A percentile compares a stretch with the other conserved stretches of the same genome.
Evolutionary conservation across 306 rosid genomes (phyloP).

Genomic region (Prunus davidiana): DNA sequence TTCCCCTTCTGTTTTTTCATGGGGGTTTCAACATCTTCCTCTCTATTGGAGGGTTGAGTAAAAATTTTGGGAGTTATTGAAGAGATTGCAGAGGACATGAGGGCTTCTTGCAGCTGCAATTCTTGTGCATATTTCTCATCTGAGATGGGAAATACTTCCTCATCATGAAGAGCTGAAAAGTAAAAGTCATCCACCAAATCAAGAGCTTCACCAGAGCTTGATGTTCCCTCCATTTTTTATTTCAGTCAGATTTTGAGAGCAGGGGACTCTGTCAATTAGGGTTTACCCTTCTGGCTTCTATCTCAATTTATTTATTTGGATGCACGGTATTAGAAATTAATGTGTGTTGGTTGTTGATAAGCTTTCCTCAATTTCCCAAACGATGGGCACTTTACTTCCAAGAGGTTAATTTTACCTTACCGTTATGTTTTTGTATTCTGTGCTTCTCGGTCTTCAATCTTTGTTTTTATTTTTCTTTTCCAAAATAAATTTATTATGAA

Average conservation of each 20-base stretch:
- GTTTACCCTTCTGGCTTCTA: not conserved
- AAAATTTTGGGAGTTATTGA: not conserved
- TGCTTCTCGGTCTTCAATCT: not conserved
- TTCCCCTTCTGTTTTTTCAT: constrained; percentile 5
- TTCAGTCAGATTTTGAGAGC: not conserved
- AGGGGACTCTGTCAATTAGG: not conserved
- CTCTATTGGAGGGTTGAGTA: not conserved
- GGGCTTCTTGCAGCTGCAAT: constrained; percentile 55
- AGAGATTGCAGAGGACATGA: constrained; percentile 37
- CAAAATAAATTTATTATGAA: too few species aligned
- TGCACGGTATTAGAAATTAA: not conserved
- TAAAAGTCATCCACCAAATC: constrained; percentile 53
- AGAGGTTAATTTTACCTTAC: not conserved
- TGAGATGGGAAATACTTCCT: constrained; percentile 45
- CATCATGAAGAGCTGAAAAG: constrained; percentile 48
- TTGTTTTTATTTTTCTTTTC: not conserved
- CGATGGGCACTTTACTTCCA: not conserved
- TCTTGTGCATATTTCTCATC: constrained; percentile 60
- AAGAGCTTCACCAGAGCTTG: constrained; percentile 1
- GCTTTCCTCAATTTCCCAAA: not conserved
- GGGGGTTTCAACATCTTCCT: not conserved
- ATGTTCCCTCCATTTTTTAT: not conserved
- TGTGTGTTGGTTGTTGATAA: not conserved
- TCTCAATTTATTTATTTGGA: not conserved
- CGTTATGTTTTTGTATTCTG: not conserved